Conservation (phyloP, 2,329 filamentous ascomycete genomes). For the Tolypocladium tundrense region DNA sequence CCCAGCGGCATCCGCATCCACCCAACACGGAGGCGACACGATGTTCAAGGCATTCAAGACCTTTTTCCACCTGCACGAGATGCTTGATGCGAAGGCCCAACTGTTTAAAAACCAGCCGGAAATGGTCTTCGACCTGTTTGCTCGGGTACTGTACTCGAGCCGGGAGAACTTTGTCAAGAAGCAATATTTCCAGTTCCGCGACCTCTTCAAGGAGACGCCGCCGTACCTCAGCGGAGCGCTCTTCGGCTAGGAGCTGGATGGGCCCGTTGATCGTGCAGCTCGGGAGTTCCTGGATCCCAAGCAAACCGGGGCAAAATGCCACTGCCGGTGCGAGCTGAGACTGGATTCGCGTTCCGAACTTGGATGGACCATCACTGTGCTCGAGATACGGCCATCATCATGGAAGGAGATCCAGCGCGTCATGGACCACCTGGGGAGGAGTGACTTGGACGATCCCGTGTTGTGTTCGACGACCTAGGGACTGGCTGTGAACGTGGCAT, state of each 20-base stretch:
- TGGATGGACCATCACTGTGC: slow-evolving; percentile 14
- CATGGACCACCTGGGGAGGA: slow-evolving; percentile 14
- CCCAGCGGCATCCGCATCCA: neutral
- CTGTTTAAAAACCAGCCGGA: slow-evolving; percentile 22
- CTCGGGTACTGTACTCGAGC: slow-evolving; percentile 45
- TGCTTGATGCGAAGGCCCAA: slow-evolving; percentile 34
- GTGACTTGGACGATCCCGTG: slow-evolving; percentile 13
- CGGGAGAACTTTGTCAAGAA: slow-evolving; percentile 37
- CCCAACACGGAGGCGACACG: neutral
- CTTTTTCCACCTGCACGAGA: slow-evolving; percentile 55
- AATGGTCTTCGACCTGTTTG: slow-evolving; percentile 51
- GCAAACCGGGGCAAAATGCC: slow-evolving; percentile 16
- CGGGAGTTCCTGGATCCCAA: slow-evolving; percentile 11
- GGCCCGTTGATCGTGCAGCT: slow-evolving; percentile 14
- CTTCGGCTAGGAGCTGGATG: slow-evolving; percentile 15
- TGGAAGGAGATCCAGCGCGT: slow-evolving; percentile 19
- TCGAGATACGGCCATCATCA: slow-evolving; percentile 14
- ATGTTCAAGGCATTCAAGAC: slow-evolving; percentile 23
- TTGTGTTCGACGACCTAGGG: neutral
- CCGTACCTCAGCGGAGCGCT: slow-evolving; percentile 33
- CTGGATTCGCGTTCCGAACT: slow-evolving; percentile 9
- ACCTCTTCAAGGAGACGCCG: slow-evolving; percentile 48
- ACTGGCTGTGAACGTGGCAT: neutral
- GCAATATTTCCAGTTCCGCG: slow-evolving; percentile 55
- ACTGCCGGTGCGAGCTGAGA: slow-evolving; percentile 18